Evolutionary conservation across 495 filamentous ascomycete genomes (phyloP).

Genomic region (Penicillium silybi): DNA sequence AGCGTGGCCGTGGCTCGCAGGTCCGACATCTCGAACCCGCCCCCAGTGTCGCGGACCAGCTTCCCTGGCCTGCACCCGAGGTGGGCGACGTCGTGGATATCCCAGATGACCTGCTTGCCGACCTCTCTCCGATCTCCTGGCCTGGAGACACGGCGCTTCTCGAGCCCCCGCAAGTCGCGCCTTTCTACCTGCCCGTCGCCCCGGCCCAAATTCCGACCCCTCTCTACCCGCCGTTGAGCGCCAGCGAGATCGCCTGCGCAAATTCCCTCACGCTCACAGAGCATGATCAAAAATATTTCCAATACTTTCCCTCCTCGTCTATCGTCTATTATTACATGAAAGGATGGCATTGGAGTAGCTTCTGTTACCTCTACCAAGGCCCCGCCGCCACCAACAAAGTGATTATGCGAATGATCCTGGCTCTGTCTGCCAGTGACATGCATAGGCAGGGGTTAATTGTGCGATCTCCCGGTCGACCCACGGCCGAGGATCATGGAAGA

Average conservation of each 20-base stretch:
- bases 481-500: conserved; percentile 35
- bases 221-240: conserved; percentile 25
- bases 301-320: conserved; percentile 41
- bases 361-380: conserved; percentile 38
- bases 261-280: conserved; percentile 36
- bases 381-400: conserved; percentile 36
- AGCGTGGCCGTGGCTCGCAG: conserved; percentile 25
- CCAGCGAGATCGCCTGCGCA: conserved; percentile 26
- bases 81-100: conserved; percentile 11
- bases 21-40: conserved; percentile 34
- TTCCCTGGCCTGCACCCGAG: conserved; percentile 9
- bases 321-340: conserved; percentile 44
- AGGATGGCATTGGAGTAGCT: conserved; percentile 40
- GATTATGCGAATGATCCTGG: conserved; percentile 45
- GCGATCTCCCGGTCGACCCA: conserved; percentile 28
- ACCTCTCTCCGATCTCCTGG: conserved; percentile 20
- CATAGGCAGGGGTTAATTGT: conserved; percentile 32
- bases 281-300: conserved; percentile 39
- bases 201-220: conserved; percentile 10
- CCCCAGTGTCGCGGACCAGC: conserved; percentile 6
- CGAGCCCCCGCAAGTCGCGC: background rate
- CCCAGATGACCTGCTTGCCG: conserved; percentile 6
- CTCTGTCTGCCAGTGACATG: conserved; percentile 40
- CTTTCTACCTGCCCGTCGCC: conserved; percentile 11
- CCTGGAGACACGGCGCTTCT: conserved; percentile 6